These are phyloP conservation scores for Termitomyces sp. DNA, from an alignment of 768 basidiomycete genomes.

Conservation along the genomic window DNA sequence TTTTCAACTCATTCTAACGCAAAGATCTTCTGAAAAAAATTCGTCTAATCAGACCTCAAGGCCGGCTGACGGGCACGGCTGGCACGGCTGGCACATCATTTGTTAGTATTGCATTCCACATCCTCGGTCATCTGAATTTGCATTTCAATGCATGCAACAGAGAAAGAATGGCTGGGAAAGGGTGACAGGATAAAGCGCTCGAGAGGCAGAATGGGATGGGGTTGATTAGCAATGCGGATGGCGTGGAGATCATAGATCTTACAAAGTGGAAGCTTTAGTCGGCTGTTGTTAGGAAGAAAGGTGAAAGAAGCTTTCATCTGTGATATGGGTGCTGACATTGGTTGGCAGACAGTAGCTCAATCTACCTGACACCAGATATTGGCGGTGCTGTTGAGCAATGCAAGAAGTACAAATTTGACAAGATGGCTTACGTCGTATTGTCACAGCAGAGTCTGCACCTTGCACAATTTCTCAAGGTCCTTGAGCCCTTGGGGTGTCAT, in stretches of 20 bases:
- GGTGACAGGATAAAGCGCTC: slow-evolving; percentile 70
- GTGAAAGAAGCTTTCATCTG: slow-evolving; percentile 27
- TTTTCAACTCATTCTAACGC: too few relatives aligned
- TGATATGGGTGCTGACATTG: background rate
- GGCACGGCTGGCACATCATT: slow-evolving; percentile 97
- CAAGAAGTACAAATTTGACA: too few relatives aligned
- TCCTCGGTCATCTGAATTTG: slow-evolving; percentile 83
- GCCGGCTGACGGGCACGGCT: too few relatives aligned
- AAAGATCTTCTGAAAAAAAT: too few relatives aligned
- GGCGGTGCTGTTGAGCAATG: slow-evolving; percentile 91
- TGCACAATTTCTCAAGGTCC: too few relatives aligned
- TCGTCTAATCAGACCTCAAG: too few relatives aligned
- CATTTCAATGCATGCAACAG: slow-evolving; percentile 90
- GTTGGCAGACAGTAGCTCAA: slow-evolving; percentile 78
- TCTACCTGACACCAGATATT: slow-evolving; percentile 94
- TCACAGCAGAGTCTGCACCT: slow-evolving; percentile 79
- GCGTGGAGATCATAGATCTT: slow-evolving; percentile 82
- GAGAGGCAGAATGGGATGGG: slow-evolving; percentile 62
- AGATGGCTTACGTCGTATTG: slow-evolving; percentile 86
- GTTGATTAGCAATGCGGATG: slow-evolving; percentile 70
- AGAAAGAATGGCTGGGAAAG: slow-evolving; percentile 75
- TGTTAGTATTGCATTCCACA: too few relatives aligned
- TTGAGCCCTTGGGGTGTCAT: too few relatives aligned
- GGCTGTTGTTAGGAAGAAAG: slow-evolving; percentile 84
- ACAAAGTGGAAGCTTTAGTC: slow-evolving; percentile 90